A percentile compares a stretch with the other conserved stretches of the same genome.
Evolutionary conservation across 306 rosid species (phyloP).

Genomic region (Myrica gale): DNA sequence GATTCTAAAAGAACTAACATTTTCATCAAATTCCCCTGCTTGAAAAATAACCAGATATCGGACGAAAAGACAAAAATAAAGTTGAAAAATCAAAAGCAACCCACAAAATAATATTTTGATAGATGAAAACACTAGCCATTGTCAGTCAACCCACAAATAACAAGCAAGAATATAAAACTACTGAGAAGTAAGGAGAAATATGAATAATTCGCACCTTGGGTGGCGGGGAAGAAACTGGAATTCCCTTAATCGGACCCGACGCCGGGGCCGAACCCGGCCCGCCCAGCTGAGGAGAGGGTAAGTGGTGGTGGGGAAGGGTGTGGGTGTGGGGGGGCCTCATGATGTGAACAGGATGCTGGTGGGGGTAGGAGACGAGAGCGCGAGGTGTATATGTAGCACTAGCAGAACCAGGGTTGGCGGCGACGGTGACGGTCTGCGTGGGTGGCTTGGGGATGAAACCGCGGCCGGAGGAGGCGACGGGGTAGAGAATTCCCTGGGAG

Average conservation of each 20-base stretch:
- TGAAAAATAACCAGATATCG: too few species aligned
- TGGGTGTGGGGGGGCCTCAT: conserved; percentile 38
- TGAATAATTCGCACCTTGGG: conserved; percentile 40
- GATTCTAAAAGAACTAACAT: too few species aligned
- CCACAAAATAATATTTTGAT: too few species aligned
- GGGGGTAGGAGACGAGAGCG: conserved; percentile 35
- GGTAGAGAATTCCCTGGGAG: conserved; percentile 40
- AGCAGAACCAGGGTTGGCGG: conserved; percentile 29
- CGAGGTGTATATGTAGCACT: conserved; percentile 33
- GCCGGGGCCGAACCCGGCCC: conserved; percentile 13
- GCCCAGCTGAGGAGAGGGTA: conserved; percentile 23
- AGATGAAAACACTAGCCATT: too few species aligned
- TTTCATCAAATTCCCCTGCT: too few species aligned
- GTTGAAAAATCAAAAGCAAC: too few species aligned
- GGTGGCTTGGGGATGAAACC: conserved; percentile 43
- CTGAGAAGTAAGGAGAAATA: neutral
- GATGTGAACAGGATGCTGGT: conserved; percentile 38
- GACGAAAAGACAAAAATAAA: too few species aligned
- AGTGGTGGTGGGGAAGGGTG: conserved; percentile 33
- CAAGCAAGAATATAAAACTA: too few species aligned
- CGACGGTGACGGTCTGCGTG: conserved; percentile 44
- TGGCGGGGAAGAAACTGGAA: conserved; percentile 34
- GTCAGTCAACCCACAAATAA: too few species aligned
- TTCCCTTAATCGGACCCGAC: conserved; percentile 32
- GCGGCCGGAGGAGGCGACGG: conserved; percentile 54